Base-by-base conservation (phyloP, 140 eudicot genomes). In the Ambrosia hybrid region DNA sequence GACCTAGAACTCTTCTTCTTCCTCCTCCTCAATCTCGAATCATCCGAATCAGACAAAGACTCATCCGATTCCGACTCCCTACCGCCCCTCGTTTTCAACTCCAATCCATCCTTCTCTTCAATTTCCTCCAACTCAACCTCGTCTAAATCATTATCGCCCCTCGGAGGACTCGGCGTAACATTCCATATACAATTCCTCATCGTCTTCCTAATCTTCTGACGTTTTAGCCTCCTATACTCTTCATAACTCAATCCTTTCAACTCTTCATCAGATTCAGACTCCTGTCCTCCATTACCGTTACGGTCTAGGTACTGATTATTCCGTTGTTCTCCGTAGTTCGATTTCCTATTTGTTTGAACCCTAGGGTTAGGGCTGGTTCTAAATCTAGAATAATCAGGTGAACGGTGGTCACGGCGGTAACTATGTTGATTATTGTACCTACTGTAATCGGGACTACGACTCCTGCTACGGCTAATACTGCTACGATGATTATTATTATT, bases 101-200 rank as follows among this genome's bases (percentile, higher is more conserved):
- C 82, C 41, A 33, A 43, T 26, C 68, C 79, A 5, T 65, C 91
- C 74, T 76, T 78, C 65, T 79, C 96, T 3, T 3, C 66, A n/a
- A 65, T 12, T 11, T 86, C 86, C 13, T 86, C 91, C 6, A 3
- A 10, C 39, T 85, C 92, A n/a, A 59, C 10, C 76, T 93, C 89
- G n/a, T 81, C 78, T 0, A 65, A 68, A 2, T 86, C 89, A 4
- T 83, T 17, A 12, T 83, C 83, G 7, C 74, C 76, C 62, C 97
- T 65, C 6, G 97, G 96, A 9, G 97, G 98, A 70, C 98, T 93
- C 48, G 98, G 97, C 0, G 98, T 93, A 6, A 79, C 70, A 60
- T 83, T 85, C 98, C 98, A 93, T 16, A 93, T 71, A 76, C 85
- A 73, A 14, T 67, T 77, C 65, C 68, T 73, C 75, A 85, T 63